These are phyloP conservation scores for Boletus insuetus DNA, from an alignment of 768 basidiomycete genomes.

Conservation along the genomic window DNA sequence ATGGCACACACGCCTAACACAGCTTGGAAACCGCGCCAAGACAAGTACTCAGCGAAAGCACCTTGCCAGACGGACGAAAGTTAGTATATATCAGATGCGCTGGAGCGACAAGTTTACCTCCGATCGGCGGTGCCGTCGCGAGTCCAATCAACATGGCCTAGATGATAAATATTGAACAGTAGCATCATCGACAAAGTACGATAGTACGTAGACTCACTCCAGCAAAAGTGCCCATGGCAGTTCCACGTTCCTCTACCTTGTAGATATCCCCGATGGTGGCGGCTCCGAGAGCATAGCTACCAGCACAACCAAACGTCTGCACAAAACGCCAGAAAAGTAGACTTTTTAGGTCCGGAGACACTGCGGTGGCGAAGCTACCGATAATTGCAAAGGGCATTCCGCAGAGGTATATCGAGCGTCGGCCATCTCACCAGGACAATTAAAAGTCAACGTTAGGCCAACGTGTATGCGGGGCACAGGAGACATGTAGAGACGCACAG, in stretches of 20 bases:
- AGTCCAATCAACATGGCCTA: conserved; percentile 54
- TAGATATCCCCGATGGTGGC: conserved; percentile 68
- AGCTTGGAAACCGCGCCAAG: conserved; percentile 62
- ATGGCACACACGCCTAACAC: conserved; percentile 41
- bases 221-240: conserved; percentile 58
- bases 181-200: background rate
- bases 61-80: conserved; percentile 29
- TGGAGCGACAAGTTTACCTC: conserved; percentile 36
- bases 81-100: background rate
- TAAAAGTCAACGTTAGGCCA: background rate
- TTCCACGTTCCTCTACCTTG: conserved; percentile 55
- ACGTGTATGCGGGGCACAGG: background rate
- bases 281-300: conserved; percentile 50
- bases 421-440: conserved; percentile 52
- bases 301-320: conserved; percentile 63
- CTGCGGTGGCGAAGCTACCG: conserved; percentile 59
- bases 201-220: conserved; percentile 34
- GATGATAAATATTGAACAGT: background rate
- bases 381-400: conserved; percentile 57
- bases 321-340: conserved; percentile 64
- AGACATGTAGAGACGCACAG: conserved; percentile 35
- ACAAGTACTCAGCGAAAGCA: conserved; percentile 52
- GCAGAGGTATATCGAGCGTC: conserved; percentile 55
- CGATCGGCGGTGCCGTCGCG: conserved; percentile 56
- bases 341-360: conserved; percentile 37